A percentile compares a stretch with the other conserved stretches of the same genome.
phyloP scores from a whole-genome alignment of 495 filamentous ascomycete species.

The Sordaria brevicollis region DNA sequence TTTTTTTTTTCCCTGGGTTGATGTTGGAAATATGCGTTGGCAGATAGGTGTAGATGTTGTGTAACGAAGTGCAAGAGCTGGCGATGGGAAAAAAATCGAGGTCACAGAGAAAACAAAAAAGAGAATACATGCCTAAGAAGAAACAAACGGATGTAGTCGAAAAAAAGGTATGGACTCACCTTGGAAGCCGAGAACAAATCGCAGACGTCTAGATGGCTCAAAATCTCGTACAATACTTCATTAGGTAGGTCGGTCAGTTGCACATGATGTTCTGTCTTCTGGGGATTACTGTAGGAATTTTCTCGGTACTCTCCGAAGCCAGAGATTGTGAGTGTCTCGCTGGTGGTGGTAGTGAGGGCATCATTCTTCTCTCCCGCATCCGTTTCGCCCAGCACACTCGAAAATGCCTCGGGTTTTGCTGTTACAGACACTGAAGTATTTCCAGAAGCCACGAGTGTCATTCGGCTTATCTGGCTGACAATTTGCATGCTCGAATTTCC shows the following conservation, averaged over 20 bases:
- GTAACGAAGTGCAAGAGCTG: background rate
- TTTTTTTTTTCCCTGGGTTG: background rate
- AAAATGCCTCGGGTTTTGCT: background rate
- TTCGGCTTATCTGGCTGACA: conserved; percentile 12
- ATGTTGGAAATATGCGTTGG: no score
- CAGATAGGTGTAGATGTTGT: background rate
- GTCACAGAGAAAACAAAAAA: background rate
- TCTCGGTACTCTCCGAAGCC: background rate
- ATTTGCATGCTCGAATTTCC: conserved; percentile 10
- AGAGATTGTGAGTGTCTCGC: background rate
- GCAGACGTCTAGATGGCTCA: conserved; percentile 45
- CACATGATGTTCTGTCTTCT: background rate
- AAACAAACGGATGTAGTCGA: conserved; percentile 1
- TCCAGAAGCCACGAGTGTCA: conserved; percentile 12
- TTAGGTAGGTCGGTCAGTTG: conserved; percentile 33
- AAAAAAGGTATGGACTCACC: conserved; percentile 27
- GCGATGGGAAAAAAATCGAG: background rate
- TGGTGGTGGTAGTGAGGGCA: background rate
- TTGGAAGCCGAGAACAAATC: conserved; percentile 46
- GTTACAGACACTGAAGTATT: background rate
- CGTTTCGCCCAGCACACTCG: background rate
- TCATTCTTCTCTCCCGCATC: background rate
- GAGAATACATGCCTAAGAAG: background rate
- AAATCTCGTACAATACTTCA: conserved; percentile 45
- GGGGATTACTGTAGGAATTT: background rate